phyloP scores from a whole-genome alignment of 768 basidiomycete species.

The Mycena latifolia region DNA sequence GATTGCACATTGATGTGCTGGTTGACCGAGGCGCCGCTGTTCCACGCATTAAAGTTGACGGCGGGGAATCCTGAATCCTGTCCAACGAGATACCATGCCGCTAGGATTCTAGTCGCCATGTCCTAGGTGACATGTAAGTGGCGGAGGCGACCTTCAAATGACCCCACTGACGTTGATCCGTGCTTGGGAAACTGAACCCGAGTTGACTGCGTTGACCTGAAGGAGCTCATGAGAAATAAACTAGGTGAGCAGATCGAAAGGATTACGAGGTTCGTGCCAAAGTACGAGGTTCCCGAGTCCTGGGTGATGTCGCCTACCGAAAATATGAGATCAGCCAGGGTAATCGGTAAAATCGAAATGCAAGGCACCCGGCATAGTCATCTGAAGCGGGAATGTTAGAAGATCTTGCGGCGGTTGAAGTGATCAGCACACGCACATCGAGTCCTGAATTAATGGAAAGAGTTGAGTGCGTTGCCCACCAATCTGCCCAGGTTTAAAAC shows the following conservation, averaged over 20 bases:
- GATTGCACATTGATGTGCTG: constrained; percentile 68
- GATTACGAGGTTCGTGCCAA: constrained; percentile 65
- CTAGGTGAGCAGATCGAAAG: constrained; percentile 29
- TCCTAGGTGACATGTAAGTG: constrained; percentile 51
- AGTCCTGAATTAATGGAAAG: constrained; percentile 70
- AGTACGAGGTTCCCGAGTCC: constrained; percentile 63
- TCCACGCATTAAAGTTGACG: constrained; percentile 72
- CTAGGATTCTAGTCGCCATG: constrained; percentile 79
- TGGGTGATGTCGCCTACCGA: constrained; percentile 56
- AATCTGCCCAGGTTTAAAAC: constrained; percentile 63
- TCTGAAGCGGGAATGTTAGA: constrained; percentile 49
- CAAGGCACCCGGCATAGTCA: constrained; percentile 75
- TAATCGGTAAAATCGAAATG: neutral
- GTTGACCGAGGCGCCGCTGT: constrained; percentile 50
- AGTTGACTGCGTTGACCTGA: constrained; percentile 59
- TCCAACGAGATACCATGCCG: constrained; percentile 69
- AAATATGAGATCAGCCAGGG: neutral
- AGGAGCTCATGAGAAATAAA: neutral
- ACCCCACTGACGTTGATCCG: constrained; percentile 64
- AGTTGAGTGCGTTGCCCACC: constrained; percentile 74
- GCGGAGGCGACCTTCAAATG: neutral
- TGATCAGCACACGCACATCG: constrained; percentile 56
- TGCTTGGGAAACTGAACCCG: constrained; percentile 66
- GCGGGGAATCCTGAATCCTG: constrained; percentile 70
- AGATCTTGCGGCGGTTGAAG: neutral